Evolutionary conservation across 2,329 filamentous ascomycete genomes (phyloP).

Genomic region (Drechslerella dactyloides): DNA sequence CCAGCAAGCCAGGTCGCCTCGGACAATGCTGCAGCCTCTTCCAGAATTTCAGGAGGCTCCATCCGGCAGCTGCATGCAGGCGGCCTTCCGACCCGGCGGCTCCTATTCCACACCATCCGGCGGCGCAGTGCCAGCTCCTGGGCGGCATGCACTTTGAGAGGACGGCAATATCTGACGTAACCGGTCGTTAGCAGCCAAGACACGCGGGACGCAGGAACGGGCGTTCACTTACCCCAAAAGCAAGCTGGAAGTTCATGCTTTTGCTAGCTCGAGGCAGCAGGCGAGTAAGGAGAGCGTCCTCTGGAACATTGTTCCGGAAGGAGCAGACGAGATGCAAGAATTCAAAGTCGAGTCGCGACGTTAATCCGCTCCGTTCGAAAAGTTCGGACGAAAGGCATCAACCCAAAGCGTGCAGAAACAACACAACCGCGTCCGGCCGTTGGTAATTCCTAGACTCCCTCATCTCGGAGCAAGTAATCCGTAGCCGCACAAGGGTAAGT

Average conservation of each 20-base stretch:
- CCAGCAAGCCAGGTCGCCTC: not conserved
- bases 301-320: too few relatives aligned
- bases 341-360: too few relatives aligned
- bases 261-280: too few relatives aligned
- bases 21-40: not conserved
- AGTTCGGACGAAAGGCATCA: slow-evolving; percentile 1
- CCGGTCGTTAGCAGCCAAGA: not conserved
- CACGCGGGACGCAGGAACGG: too few relatives aligned
- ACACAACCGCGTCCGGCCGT: slow-evolving; percentile 8
- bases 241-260: too few relatives aligned
- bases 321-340: too few relatives aligned
- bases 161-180: not conserved
- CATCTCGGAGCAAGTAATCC: too few relatives aligned
- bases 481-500: too few relatives aligned
- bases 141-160: not conserved
- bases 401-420: slow-evolving; percentile 33
- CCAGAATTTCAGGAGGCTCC: not conserved
- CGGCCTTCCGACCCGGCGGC: slow-evolving; percentile 2
- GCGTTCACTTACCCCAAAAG: too few relatives aligned
- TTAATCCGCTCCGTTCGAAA: too few relatives aligned
- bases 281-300: too few relatives aligned
- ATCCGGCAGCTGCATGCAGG: slow-evolving; percentile 5
- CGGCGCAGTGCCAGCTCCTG: not conserved
- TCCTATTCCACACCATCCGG: not conserved
- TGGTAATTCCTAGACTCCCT: too few relatives aligned